Conservation (phyloP, 1,284 basidiomycete genomes). For the Vanrija sp. region DNA sequence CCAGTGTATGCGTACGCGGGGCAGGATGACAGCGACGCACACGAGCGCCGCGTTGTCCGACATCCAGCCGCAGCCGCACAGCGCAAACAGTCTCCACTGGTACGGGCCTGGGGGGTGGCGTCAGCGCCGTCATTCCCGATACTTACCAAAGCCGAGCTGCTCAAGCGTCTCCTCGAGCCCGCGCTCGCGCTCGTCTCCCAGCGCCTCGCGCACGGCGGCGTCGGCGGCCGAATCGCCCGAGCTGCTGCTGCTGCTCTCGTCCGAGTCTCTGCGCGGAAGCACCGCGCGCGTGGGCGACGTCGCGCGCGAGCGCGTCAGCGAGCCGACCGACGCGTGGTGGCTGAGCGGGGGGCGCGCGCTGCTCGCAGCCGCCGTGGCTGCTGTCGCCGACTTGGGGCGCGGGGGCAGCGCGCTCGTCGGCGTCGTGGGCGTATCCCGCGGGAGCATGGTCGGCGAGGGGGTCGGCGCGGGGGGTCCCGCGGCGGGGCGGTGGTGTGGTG, state of each 20-base stretch:
- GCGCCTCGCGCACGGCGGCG: not conserved
- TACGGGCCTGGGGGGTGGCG: constrained; percentile 24
- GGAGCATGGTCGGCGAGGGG: not conserved
- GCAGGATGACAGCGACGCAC: constrained; percentile 73
- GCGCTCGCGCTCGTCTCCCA: constrained; percentile 50
- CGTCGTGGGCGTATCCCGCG: not conserved
- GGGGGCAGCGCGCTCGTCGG: not conserved
- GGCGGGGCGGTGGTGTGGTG: no score
- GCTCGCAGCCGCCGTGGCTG: not conserved
- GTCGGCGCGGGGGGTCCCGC: no score
- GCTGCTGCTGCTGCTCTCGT: no score
- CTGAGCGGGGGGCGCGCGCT: not conserved
- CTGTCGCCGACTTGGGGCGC: not conserved
- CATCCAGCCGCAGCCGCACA: constrained; percentile 78
- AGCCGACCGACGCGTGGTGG: no score
- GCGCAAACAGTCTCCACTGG: constrained; percentile 25
- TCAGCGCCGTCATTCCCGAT: constrained; percentile 59
- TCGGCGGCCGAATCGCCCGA: not conserved
- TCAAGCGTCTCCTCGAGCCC: constrained; percentile 81
- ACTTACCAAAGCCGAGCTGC: constrained; percentile 79
- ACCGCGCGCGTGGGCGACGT: no score
- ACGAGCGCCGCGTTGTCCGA: constrained; percentile 48
- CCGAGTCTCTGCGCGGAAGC: no score
- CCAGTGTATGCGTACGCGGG: constrained; percentile 84
- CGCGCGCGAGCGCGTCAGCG: no score